Conservation (phyloP, 176 grass and related monocot species). For the Otatea glauca region DNA sequence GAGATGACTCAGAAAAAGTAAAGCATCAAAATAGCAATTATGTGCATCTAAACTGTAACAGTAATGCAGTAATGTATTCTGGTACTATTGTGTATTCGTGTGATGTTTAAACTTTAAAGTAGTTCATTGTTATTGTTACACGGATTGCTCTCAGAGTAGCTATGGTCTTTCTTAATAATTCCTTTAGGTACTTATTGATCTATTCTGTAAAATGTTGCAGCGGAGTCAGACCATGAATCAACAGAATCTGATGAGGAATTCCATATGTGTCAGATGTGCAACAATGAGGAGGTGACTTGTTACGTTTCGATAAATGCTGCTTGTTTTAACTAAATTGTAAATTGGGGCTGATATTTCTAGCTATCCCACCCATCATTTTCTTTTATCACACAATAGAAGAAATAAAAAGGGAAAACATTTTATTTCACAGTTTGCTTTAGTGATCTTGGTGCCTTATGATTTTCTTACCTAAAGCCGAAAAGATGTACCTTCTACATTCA, state of each 20-base stretch:
- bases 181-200: slow-evolving; percentile 22
- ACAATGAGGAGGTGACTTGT: slow-evolving; percentile 76
- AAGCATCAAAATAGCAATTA: neutral
- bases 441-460: neutral
- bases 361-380: slow-evolving; percentile 4
- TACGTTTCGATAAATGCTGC: slow-evolving; percentile 4
- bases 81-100: neutral
- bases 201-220: slow-evolving; percentile 44
- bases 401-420: slow-evolving; percentile 9
- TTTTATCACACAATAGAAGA: slow-evolving; percentile 12
- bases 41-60: neutral
- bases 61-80: slow-evolving; percentile 13
- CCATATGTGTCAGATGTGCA: slow-evolving; percentile 88
- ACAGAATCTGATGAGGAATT: slow-evolving; percentile 87
- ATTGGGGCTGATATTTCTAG: slow-evolving; percentile 11
- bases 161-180: slow-evolving; percentile 28
- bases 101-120: neutral
- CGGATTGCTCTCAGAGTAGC: slow-evolving; percentile 32
- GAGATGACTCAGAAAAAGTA: neutral
- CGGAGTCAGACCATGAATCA: slow-evolving; percentile 75
- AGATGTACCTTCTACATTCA: neutral
- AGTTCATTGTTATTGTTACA: slow-evolving; percentile 29
- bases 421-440: neutral
- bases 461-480: neutral
- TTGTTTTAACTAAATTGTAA: slow-evolving; percentile 25